Percentiles rank a stretch among this genome's conserved stretches.
Conservation (phyloP, 768 basidiomycete species). For the Boletus sp. region DNA sequence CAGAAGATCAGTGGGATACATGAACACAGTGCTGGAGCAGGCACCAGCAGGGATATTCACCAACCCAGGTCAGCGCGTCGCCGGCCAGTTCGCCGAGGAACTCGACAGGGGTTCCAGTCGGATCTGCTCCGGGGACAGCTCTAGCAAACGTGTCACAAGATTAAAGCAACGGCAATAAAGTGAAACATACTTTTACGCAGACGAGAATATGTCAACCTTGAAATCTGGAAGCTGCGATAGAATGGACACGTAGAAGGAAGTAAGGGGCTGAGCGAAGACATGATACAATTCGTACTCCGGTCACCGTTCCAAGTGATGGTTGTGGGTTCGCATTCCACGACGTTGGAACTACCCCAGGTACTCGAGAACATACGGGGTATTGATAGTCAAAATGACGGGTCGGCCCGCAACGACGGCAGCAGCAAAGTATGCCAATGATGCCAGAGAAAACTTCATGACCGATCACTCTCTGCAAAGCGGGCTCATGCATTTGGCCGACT, state of each 20-base stretch:
- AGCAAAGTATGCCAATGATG: neutral
- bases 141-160: neutral
- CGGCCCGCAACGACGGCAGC: neutral
- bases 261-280: conserved; percentile 35
- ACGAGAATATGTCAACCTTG: conserved; percentile 16
- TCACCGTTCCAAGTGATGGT: neutral
- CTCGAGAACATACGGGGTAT: neutral
- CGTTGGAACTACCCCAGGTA: neutral
- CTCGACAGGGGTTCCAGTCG: neutral
- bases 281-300: neutral
- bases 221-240: neutral
- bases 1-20: neutral
- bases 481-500: neutral
- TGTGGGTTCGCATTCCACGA: neutral
- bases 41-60: conserved; percentile 6
- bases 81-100: neutral
- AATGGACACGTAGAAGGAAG: conserved; percentile 46
- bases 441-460: neutral
- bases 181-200: conserved; percentile 28
- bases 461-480: neutral
- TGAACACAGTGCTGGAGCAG: neutral
- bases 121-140: neutral
- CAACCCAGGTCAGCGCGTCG: neutral
- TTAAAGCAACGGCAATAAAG: neutral
- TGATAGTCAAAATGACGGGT: neutral